Conservation (phyloP, 371 early-diverging fungal species). For the Entomophthora muscae region DNA sequence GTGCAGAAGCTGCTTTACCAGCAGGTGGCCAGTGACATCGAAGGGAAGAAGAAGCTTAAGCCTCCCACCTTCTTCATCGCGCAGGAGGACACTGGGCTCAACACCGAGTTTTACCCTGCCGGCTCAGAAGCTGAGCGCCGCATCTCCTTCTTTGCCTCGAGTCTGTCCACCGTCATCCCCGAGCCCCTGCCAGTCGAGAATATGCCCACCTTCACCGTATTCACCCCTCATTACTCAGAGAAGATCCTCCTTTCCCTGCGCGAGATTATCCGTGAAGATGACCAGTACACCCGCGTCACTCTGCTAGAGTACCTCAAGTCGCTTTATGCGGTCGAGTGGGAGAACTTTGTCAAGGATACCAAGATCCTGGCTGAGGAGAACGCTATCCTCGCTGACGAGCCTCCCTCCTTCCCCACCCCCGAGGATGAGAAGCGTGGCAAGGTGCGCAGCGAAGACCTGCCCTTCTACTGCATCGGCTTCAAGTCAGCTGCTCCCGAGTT, state of each 20-base stretch:
- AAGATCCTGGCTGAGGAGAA: constrained; percentile 59
- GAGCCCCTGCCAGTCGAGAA: constrained; percentile 61
- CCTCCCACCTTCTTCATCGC: constrained; percentile 68
- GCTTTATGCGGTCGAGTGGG: constrained; percentile 72
- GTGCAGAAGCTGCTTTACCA: constrained; percentile 62
- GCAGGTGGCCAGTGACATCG: constrained; percentile 35
- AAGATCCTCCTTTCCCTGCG: constrained; percentile 69
- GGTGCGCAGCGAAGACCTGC: constrained; percentile 52
- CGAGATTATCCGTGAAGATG: constrained; percentile 73
- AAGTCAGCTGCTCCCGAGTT: constrained; percentile 67
- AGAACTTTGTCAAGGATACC: constrained; percentile 79
- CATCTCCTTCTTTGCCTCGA: constrained; percentile 77
- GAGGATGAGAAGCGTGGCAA: constrained; percentile 13
- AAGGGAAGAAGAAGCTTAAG: constrained; percentile 47
- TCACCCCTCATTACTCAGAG: constrained; percentile 83
- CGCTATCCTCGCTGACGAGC: constrained; percentile 13
- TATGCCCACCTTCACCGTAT: constrained; percentile 77
- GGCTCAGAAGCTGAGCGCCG: constrained; percentile 73
- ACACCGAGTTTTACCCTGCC: constrained; percentile 57
- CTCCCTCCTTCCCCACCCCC: constrained; percentile 1
- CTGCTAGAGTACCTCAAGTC: constrained; percentile 74
- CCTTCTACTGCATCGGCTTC: constrained; percentile 69
- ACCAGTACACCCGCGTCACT: constrained; percentile 61
- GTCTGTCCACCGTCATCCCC: constrained; percentile 69
- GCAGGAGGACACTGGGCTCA: constrained; percentile 64